Evolutionary conservation across 192 early-diverging fungal species (phyloP), one percentile per base, ranked within the genome.

Genomic region (Phycomyces blakesleeanus): DNA sequence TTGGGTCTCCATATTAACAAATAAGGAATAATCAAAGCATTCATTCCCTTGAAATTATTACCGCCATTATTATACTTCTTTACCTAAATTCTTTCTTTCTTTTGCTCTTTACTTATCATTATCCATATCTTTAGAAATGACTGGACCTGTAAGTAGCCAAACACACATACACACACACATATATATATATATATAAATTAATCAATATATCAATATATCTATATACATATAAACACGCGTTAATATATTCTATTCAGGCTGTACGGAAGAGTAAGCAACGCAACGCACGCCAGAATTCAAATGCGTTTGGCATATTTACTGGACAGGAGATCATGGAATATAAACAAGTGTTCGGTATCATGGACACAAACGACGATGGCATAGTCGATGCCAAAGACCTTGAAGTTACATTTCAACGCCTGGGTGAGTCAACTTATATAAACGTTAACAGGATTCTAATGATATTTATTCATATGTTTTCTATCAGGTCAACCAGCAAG

Each of bases 221-320:
- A n/a, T n/a, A n/a, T n/a, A n/a, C n/a, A n/a, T n/a, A 38, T 39
- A 22, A 18, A 24, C 22, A 18, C 20, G 16, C 38, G 20, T 57
- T 61, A 49, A 39, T 51, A 64, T 55, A 54, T 25, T 20, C 20
- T 11, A 49, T 26, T 34, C 29, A 47, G 44, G 11, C 20, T 47
- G 24, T 25, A 64, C 42, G 41, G 37, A 64, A 47, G 25, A 63
- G 49, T 18, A 64, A 56, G 82, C 94, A 93, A 81, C 88, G 93
- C 39, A 87, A 91, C 51, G 89, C 85, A 42, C 87, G 96, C 55
- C 93, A 96, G 64, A 96, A 95, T 83, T 94, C 93, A 29, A 98
- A 96, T 64, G 94, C 96, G 18, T 98, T 98, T 80, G 93, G 92
- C 44, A 94, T 97, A 82, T 98, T 98, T 81, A 93, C 95, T 74